Evolutionary conservation across 192 early-diverging fungal genomes (phyloP), one percentile per base, ranked within the genome.

Genomic region (Lunasporangiospora selenospora): DNA sequence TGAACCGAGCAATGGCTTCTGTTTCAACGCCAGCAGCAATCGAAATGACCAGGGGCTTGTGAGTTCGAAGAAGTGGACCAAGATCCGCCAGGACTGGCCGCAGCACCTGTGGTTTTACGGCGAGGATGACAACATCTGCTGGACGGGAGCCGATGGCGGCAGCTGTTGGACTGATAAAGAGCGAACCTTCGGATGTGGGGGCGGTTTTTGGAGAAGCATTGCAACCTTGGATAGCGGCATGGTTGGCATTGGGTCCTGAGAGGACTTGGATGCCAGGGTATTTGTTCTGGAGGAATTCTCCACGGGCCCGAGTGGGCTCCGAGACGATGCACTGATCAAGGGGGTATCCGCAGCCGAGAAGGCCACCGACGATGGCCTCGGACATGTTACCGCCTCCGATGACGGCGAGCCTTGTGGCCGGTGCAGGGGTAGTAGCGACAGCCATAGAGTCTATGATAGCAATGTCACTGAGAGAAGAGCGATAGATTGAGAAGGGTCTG

Each of bases 341-440:
- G 2, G 87, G 85, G 75, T 89, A 90, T 11, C 91, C 91, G 10
- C 78, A 87, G 65, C 88, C 80, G 53, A 94, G 77, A 33, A 98
- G 83, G 24, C 96, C 96, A 13, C 90, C 93, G 36, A 96, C 83
- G 53, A 98, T 96, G 59, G 96, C 92, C 58, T 88, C 86, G 39
- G 92, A 94, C 96, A 98, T 98, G 77, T 98, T 95, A 56, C 96
- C 96, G 46, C 95, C 95, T 67, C 95, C 95, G 53, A 92, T 90
- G 70, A 92, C 90, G 50, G 80, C 77, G 33, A 92, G 45, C 63
- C 69, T 62, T 57, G 67, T n/a, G n/a, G n/a, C n/a, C n/a, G n/a
- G n/a, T n/a, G n/a, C n/a, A n/a, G n/a, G n/a, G n/a, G n/a, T n/a
- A n/a, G n/a, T n/a, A n/a, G n/a, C n/a, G n/a, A n/a, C n/a, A n/a